Base-by-base conservation (phyloP, 208 protist genomes). In the Crithidia expoeki region DNA sequence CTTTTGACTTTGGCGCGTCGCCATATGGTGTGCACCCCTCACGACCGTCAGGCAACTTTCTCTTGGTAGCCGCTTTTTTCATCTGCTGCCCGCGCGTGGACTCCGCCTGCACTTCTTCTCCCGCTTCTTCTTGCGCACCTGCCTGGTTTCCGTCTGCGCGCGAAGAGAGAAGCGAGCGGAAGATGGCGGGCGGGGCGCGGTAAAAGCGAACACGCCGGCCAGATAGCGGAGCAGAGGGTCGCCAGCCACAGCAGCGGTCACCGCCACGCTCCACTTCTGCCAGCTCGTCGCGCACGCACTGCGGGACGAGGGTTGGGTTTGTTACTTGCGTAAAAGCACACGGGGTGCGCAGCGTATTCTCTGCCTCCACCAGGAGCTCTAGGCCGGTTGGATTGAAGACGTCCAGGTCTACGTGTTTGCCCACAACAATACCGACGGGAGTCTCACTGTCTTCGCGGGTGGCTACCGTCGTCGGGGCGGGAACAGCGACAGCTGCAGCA, bases 311-410 rank as follows among this genome's bases (percentile, higher is more conserved):
- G n/a, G 68, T 68, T 1, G 85, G 90, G 55, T 92, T 83, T n/a
- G 85, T 50, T 19, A 83, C 85, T 49, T 85, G 80, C 17, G 85
- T 90, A 55, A 95, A 93, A 28, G 86, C 85, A 66, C 90, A 95
- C 9, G 67, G 67, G 16, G 84, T 63, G 21, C 83, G 80, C 55
- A 94, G 78, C 34, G 69, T 50, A 25, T 58, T 60, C 46, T 83
- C 75, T 21, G 77, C 81, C 55, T 83, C 70, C 2, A 42, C 52
- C 21, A 87, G 49, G 44, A 85, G 53, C 47, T 51, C 56, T 50
- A 76, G 27, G n/a, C 62, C 59, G 4, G 33, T 70, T n/a, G 76
- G 59, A 40, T 42, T 56, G 34, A 42, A 69, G 6, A 69, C 61
- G 32, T 76, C 64, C 14, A 84, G 52, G 10, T 80, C 79, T 4